Evolutionary conservation across 1,284 basidiomycete species (phyloP).

Genomic region (Paramarasmius palmivorus): DNA sequence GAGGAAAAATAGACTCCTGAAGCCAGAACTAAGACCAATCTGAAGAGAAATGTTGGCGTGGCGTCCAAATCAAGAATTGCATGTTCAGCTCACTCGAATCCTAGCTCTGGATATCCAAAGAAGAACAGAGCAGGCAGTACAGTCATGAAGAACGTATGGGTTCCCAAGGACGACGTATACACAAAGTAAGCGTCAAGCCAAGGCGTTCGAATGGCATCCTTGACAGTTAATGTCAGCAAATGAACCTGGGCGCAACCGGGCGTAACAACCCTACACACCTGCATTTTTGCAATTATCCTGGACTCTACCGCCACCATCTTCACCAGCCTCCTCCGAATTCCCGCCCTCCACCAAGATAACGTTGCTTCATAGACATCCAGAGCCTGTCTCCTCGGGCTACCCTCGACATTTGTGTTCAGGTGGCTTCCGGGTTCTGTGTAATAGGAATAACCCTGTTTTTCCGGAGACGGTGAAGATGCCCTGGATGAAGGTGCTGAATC

Average conservation of each 20-base stretch:
- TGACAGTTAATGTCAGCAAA: slow-evolving; percentile 23
- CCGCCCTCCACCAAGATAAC: slow-evolving; percentile 70
- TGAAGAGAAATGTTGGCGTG: slow-evolving; percentile 26
- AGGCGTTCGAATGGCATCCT: slow-evolving; percentile 60
- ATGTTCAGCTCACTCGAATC: slow-evolving; percentile 56
- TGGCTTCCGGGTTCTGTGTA: too few species aligned
- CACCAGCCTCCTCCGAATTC: slow-evolving; percentile 62
- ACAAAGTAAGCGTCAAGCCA: slow-evolving; percentile 88
- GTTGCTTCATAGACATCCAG: slow-evolving; percentile 65
- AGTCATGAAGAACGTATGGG: slow-evolving; percentile 95
- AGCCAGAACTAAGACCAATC: slow-evolving; percentile 73
- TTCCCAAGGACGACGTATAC: slow-evolving; percentile 86
- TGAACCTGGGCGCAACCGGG: background rate
- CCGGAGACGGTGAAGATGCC: too few species aligned
- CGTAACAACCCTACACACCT: slow-evolving; percentile 44
- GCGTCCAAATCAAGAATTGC: slow-evolving; percentile 4
- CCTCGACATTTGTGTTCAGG: too few species aligned
- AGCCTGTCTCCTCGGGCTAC: slow-evolving; percentile 22
- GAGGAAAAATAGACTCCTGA: slow-evolving; percentile 85
- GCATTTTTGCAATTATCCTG: slow-evolving; percentile 65
- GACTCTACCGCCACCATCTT: slow-evolving; percentile 65
- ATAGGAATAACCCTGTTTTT: too few species aligned
- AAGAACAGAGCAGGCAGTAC: slow-evolving; percentile 87
- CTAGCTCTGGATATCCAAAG: slow-evolving; percentile 76
- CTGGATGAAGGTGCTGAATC: too few species aligned